Evolutionary conservation across 106 monocot genomes (phyloP).

Genomic region (Iris macrosiphon): DNA sequence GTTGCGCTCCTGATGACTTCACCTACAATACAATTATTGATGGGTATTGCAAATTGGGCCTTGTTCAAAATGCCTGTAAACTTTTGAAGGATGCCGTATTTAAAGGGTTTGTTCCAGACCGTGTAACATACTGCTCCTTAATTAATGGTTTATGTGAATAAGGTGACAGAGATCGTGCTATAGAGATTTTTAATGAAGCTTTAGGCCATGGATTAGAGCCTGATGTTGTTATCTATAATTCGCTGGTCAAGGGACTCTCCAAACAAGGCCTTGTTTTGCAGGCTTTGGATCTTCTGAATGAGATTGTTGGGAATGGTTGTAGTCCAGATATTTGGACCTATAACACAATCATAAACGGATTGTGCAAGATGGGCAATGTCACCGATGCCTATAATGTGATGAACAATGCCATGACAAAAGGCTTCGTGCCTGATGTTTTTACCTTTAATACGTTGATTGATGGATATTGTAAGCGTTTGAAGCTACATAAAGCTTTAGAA

Average conservation of each 20-base stretch:
- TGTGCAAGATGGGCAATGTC: conserved; percentile 84
- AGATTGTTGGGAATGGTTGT: conserved; percentile 61
- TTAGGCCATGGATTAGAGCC: conserved; percentile 36
- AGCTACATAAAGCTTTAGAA: conserved; percentile 65
- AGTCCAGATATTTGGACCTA: conserved; percentile 76
- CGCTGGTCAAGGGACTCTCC: conserved; percentile 70
- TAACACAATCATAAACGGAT: conserved; percentile 71
- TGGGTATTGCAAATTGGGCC: conserved; percentile 75
- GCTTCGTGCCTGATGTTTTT: conserved; percentile 76
- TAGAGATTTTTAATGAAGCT: conserved; percentile 67
- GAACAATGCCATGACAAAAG: conserved; percentile 61
- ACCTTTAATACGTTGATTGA: conserved; percentile 83
- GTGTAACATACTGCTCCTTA: conserved; percentile 73
- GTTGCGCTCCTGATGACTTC: conserved; percentile 73
- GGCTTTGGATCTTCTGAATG: conserved; percentile 67
- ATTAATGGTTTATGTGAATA: conserved; percentile 75
- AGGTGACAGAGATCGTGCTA: conserved; percentile 70
- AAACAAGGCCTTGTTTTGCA: conserved; percentile 62
- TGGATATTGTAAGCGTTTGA: conserved; percentile 71
- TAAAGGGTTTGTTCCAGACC: conserved; percentile 83
- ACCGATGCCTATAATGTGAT: conserved; percentile 61
- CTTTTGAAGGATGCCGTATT: conserved; percentile 74
- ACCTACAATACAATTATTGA: conserved; percentile 90
- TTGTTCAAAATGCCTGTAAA: conserved; percentile 37
- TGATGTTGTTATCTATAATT: conserved; percentile 58